Percentiles rank a stretch among this genome's conserved stretches.
phyloP scores from a whole-genome alignment of 2,329 filamentous ascomycete species.

The Aspergillus caelatus region DNA sequence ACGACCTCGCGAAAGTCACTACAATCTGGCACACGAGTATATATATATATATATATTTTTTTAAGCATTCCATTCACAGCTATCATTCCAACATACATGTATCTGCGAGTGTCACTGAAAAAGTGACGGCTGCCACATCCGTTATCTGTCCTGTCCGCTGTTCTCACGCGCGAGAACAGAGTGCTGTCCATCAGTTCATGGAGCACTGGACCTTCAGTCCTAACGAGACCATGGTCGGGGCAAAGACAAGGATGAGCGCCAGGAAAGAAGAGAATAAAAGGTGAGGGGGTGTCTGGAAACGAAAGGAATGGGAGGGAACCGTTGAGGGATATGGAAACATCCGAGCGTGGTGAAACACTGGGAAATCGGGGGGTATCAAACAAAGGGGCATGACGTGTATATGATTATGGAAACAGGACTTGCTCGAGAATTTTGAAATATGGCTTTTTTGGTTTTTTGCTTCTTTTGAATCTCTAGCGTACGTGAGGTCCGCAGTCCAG shows the following conservation, averaged over 20 bases:
- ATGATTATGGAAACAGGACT: constrained; percentile 4
- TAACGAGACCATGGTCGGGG: neutral
- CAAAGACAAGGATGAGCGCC: constrained; percentile 32
- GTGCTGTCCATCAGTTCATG: neutral
- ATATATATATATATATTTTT: neutral
- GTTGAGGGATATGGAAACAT: constrained; percentile 9
- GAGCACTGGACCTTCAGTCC: neutral
- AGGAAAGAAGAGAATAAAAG: constrained; percentile 22
- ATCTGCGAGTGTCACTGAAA: constrained; percentile 25
- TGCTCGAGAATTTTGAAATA: neutral
- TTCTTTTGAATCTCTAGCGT: constrained; percentile 28
- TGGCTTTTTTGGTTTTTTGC: constrained; percentile 22
- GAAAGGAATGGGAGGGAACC: neutral
- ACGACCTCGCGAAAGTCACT: neutral
- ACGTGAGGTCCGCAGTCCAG: constrained; percentile 15
- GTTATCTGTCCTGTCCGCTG: constrained; percentile 4
- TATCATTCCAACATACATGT: constrained; percentile 23
- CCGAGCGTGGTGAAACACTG: constrained; percentile 9
- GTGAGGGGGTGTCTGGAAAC: neutral
- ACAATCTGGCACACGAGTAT: neutral
- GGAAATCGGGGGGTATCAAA: constrained; percentile 15
- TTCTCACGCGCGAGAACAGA: neutral
- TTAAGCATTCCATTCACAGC: constrained; percentile 15
- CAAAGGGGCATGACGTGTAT: constrained; percentile 4
- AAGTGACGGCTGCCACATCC: constrained; percentile 41